phyloP scores from a whole-genome alignment of 2,329 filamentous ascomycete genomes.

The Harringtonia lauricola region DNA sequence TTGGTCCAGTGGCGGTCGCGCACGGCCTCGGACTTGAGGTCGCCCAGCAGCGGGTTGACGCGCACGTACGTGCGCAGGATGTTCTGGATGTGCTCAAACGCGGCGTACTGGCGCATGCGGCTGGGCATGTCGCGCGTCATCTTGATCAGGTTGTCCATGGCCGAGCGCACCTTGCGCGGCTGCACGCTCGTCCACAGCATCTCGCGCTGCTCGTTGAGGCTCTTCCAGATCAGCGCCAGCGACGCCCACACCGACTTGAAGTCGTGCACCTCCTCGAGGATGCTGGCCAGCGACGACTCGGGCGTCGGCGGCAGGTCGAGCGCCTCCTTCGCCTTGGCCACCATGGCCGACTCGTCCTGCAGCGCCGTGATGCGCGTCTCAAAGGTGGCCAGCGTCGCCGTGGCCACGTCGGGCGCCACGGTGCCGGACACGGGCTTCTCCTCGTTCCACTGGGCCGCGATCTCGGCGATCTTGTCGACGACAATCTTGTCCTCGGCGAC shows the following conservation, averaged over 20 bases:
- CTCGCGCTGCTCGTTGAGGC: slow-evolving; percentile 85
- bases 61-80: slow-evolving; percentile 82
- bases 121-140: slow-evolving; percentile 99
- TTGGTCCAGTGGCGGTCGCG: slow-evolving; percentile 95
- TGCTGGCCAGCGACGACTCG: slow-evolving; percentile 71
- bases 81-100: slow-evolving; percentile 97
- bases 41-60: slow-evolving; percentile 76
- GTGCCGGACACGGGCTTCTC: slow-evolving; percentile 95
- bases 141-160: slow-evolving; percentile 86
- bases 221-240: slow-evolving; percentile 92
- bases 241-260: slow-evolving; percentile 99
- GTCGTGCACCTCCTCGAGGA: slow-evolving; percentile 93
- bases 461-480: slow-evolving; percentile 74
- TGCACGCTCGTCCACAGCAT: slow-evolving; percentile 92
- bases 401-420: slow-evolving; percentile 81
- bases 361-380: slow-evolving; percentile 76
- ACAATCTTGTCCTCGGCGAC: slow-evolving; percentile 87
- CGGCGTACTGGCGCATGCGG: slow-evolving; percentile 96
- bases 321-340: slow-evolving; percentile 92
- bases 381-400: slow-evolving; percentile 69
- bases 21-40: slow-evolving; percentile 93
- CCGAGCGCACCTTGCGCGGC: slow-evolving; percentile 80
- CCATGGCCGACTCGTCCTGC: slow-evolving; percentile 82
- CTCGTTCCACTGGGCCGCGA: slow-evolving; percentile 81
- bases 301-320: slow-evolving; percentile 74